Conservation (phyloP, 352 stramenopile genomes). For the Plasmopara halstedii region DNA sequence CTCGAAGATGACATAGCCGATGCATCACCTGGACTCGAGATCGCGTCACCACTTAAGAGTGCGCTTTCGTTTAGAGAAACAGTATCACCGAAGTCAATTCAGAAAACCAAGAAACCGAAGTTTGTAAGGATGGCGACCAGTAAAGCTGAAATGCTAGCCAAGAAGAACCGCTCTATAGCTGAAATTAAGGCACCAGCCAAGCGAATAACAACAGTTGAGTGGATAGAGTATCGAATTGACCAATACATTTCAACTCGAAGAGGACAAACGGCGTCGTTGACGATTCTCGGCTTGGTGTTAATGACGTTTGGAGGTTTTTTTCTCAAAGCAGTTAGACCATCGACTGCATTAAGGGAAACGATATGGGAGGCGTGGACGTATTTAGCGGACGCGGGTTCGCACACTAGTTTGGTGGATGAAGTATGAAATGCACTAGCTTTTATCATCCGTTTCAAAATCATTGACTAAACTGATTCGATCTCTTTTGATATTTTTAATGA, state of each 20-base stretch:
- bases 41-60: not conserved
- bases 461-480: no score
- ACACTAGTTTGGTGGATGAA: slow-evolving; percentile 29
- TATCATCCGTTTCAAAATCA: not conserved
- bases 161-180: slow-evolving; percentile 16
- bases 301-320: slow-evolving; percentile 36
- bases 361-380: slow-evolving; percentile 65
- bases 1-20: slow-evolving; percentile 11
- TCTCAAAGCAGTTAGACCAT: slow-evolving; percentile 28
- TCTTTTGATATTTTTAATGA: not conserved
- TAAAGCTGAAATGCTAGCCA: slow-evolving; percentile 19
- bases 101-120: slow-evolving; percentile 9
- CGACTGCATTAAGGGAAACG: slow-evolving; percentile 26
- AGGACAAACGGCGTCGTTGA: slow-evolving; percentile 44
- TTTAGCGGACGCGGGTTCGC: slow-evolving; percentile 40
- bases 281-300: slow-evolving; percentile 33
- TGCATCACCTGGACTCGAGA: slow-evolving; percentile 6
- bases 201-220: slow-evolving; percentile 31
- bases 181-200: slow-evolving; percentile 20
- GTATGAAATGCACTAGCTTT: slow-evolving; percentile 10
- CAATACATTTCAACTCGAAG: slow-evolving; percentile 54
- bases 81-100: slow-evolving; percentile 5
- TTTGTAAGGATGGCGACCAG: slow-evolving; percentile 15
- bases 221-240: slow-evolving; percentile 45
- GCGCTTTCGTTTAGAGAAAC: not conserved